These are phyloP conservation scores for Cenchrus purpureus DNA, from an alignment of 176 grass and related monocot genomes.

Conservation along the genomic window DNA sequence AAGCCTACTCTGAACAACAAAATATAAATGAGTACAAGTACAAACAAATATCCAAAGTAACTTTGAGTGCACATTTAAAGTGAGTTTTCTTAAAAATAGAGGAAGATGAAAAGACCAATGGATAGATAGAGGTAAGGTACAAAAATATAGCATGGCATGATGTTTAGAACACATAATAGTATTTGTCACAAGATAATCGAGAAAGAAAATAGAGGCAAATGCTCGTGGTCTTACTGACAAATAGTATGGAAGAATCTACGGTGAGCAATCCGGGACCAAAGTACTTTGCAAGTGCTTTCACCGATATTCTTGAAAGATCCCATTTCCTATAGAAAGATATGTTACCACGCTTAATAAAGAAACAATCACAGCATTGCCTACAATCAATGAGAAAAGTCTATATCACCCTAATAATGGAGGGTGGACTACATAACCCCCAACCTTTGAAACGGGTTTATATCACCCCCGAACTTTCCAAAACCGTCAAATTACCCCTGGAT, in stretches of 20 bases:
- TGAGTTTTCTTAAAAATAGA: background rate
- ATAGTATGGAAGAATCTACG: constrained; percentile 74
- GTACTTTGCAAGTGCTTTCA: constrained; percentile 89
- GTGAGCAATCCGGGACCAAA: constrained; percentile 86
- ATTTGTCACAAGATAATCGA: too few relatives aligned
- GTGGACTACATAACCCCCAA: too few relatives aligned
- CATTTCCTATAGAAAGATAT: constrained; percentile 73
- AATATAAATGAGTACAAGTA: constrained; percentile 33
- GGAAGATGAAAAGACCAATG: constrained; percentile 1
- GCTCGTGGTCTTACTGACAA: constrained; percentile 65
- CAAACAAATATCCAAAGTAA: constrained; percentile 2
- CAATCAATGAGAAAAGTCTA: too few relatives aligned
- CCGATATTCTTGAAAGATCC: constrained; percentile 91
- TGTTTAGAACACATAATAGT: constrained; percentile 5
- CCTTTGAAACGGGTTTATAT: too few relatives aligned
- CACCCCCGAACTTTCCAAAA: too few relatives aligned
- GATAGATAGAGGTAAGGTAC: constrained; percentile 5
- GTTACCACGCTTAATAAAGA: background rate
- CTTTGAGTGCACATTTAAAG: constrained; percentile 3
- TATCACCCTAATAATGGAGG: too few relatives aligned
- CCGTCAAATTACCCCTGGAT: too few relatives aligned
- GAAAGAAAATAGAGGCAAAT: constrained; percentile 15
- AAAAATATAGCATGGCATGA: background rate
- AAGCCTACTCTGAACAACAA: constrained; percentile 68
- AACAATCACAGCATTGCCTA: too few relatives aligned